Base-by-base conservation (phyloP, 2,329 filamentous ascomycete genomes). In the Penicillium brevicompactum region DNA sequence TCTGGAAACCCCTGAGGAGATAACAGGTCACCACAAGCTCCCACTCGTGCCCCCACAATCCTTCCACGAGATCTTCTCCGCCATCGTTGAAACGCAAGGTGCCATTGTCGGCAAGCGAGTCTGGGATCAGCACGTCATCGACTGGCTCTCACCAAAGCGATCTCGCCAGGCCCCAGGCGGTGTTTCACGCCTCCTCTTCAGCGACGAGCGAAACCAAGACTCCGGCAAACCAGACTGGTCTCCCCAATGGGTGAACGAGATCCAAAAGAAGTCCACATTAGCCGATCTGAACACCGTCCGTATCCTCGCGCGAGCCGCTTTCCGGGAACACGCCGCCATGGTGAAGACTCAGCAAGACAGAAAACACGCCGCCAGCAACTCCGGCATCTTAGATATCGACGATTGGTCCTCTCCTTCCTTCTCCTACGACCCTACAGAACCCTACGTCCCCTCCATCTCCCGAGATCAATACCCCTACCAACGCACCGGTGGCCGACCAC, bases 21-120 rank as follows among this genome's bases (percentile, higher is more conserved):
- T 52, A 16, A 53, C 47, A 46, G 44, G 53, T 13, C 64, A 53
- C 31, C 58, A 67, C 43, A 59, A 60, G 22, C 38, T 68, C 31
- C 62, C 64, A 16, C 62, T 65, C 51, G 64, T 78, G 27, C 67
- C 74, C 11, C 62, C 74, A 0, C 64, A 67, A 3, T 69, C 79
- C 5, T 85, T 86, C 74, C 80, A 84, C 57, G 63, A 66, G 16
- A 57, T 85, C 6, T 78, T 89, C 6, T 73, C 78, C 42, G 82
- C 80, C n/a, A 73, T 86, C 8, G 78, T 83, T 2, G 76, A 80
- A 27, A 72, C 73, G 0, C 76, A 79, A 45, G 81, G 80, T 51
- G 80, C 77, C 53, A 52, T 59, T 9, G 73, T 73, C 32, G 86
- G 81, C 55, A 78, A 73, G 53, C 69, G 63, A 4, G 60, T 85